A percentile compares a stretch with the other conserved stretches of the same genome.
Evolutionary conservation across 2,329 filamentous ascomycete genomes (phyloP).

Genomic region (Cadophora sp.): DNA sequence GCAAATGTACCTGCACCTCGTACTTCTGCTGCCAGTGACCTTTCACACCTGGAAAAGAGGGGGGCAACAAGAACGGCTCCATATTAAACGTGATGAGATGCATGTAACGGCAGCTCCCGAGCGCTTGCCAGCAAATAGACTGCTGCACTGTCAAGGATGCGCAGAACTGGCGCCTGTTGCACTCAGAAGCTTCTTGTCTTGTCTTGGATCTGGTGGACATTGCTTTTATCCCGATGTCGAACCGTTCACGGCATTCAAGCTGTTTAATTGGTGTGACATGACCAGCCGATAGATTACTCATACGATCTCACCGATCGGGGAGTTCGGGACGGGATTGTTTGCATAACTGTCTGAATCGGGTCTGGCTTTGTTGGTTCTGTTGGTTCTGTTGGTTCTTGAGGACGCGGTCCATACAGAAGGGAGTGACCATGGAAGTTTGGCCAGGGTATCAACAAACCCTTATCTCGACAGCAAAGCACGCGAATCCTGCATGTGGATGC

Average conservation of each 20-base stretch:
- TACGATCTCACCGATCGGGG: constrained; percentile 11
- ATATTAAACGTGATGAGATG: constrained; percentile 11
- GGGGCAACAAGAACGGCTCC: neutral
- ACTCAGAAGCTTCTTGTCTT: neutral
- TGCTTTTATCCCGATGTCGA: neutral
- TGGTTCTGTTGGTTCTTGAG: constrained; percentile 13
- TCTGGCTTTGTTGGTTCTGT: constrained; percentile 14
- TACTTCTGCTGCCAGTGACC: constrained; percentile 10
- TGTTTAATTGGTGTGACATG: neutral
- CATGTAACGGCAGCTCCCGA: constrained; percentile 24
- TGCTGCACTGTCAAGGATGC: neutral
- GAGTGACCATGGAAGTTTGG: neutral
- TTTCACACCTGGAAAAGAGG: neutral
- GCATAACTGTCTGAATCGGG: neutral
- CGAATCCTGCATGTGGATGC: neutral
- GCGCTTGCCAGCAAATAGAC: constrained; percentile 17
- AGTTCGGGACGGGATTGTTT: constrained; percentile 15
- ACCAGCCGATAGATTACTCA: neutral
- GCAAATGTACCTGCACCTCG: neutral
- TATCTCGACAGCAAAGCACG: neutral
- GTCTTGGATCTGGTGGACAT: constrained; percentile 3
- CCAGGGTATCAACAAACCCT: neutral
- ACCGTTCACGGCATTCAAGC: neutral
- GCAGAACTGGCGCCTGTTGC: constrained; percentile 5
- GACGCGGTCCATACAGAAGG: neutral